These are phyloP conservation scores for Gomphus bonarii DNA, from an alignment of 1,284 basidiomycete species.

Conservation along the genomic window DNA sequence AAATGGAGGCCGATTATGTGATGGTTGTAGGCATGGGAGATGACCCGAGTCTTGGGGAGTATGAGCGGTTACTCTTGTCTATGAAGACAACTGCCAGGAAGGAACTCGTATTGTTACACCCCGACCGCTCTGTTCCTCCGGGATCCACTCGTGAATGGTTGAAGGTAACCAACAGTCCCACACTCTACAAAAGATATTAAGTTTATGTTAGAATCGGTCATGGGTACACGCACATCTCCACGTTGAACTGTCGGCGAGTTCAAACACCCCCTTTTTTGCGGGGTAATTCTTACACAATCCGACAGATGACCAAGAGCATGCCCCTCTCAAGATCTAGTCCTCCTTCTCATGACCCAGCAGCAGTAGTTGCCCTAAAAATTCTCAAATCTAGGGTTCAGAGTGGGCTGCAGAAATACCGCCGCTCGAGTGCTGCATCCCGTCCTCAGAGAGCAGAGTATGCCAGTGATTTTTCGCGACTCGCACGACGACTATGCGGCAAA, in stretches of 20 bases:
- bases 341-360: constrained; percentile 71
- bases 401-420: constrained; percentile 80
- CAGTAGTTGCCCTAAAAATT: constrained; percentile 66
- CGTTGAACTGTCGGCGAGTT: constrained; percentile 70
- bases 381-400: constrained; percentile 87
- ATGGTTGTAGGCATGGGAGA: constrained; percentile 94
- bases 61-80: constrained; percentile 83
- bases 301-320: not conserved
- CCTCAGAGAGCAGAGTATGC: constrained; percentile 72
- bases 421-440: constrained; percentile 52
- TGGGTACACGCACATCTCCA: constrained; percentile 94
- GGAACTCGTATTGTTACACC: constrained; percentile 90
- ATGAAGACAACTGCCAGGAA: constrained; percentile 98
- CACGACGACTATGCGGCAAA: constrained; percentile 84
- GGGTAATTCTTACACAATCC: not conserved
- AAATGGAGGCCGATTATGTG: constrained; percentile 79
- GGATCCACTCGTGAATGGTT: constrained; percentile 96
- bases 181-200: not conserved
- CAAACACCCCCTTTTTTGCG: not conserved
- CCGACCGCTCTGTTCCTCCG: constrained; percentile 80
- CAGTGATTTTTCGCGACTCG: constrained; percentile 90
- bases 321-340: not conserved
- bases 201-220: constrained; percentile 59
- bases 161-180: constrained; percentile 43
- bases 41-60: constrained; percentile 84